These are phyloP conservation scores for Verbascum thapsus DNA, from an alignment of 257 asterid genomes.

Conservation along the genomic window DNA sequence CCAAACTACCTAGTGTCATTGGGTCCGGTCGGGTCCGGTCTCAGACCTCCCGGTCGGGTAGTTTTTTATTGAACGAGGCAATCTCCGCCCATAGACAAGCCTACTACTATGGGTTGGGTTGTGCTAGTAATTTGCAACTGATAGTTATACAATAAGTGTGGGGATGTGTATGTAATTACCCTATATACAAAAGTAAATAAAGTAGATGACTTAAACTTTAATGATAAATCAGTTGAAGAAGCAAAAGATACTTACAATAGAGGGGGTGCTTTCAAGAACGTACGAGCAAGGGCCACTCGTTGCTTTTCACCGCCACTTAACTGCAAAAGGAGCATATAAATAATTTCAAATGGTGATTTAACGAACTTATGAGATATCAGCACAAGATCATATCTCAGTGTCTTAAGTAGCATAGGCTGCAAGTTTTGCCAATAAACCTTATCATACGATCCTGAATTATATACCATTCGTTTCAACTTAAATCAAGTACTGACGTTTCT, in stretches of 20 bases:
- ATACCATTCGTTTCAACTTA: conserved; percentile 1
- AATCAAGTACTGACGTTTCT: background rate
- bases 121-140: too few species aligned
- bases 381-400: conserved; percentile 9
- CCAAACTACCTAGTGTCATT: too few species aligned
- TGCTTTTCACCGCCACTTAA: conserved; percentile 99
- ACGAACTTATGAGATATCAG: background rate
- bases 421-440: background rate
- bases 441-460: conserved; percentile 8
- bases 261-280: conserved; percentile 93
- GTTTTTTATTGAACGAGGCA: too few species aligned
- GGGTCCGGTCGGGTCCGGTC: too few species aligned
- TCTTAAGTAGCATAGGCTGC: conserved; percentile 18
- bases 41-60: too few species aligned
- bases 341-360: conserved; percentile 17
- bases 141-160: too few species aligned
- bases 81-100: too few species aligned
- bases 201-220: conserved; percentile 6
- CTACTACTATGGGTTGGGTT: too few species aligned
- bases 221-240: conserved; percentile 4
- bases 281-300: conserved; percentile 96
- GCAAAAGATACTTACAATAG: conserved; percentile 62
- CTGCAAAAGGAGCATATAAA: conserved; percentile 50
- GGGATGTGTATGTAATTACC: too few species aligned
- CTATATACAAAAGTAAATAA: too few species aligned